Conservation (phyloP, 805 yeast genomes). For the Saturnispora serradocipensis region DNA sequence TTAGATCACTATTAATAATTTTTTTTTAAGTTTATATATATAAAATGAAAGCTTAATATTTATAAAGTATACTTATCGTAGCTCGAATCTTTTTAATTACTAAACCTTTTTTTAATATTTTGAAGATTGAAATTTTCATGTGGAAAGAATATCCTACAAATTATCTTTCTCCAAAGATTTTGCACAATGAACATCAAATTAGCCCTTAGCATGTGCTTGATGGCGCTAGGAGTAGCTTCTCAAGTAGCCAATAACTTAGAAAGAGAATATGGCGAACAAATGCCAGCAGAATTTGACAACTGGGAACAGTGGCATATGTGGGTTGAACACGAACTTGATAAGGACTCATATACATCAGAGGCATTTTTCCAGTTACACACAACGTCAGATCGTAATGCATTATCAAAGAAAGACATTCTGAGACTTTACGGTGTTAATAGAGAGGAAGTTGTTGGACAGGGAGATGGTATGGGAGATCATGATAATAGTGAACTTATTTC, state of each 20-base stretch:
- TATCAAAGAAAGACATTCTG: conserved; percentile 45
- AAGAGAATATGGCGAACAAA: conserved; percentile 30
- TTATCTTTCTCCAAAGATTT: not conserved
- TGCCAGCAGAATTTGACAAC: conserved; percentile 38
- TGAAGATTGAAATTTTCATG: not conserved
- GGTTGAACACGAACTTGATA: conserved; percentile 62
- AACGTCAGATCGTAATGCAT: conserved; percentile 33
- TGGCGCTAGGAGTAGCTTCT: not conserved
- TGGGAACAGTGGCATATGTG: conserved; percentile 92
- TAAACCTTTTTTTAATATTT: too few species aligned
- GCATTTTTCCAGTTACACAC: conserved; percentile 81
- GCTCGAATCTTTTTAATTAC: not conserved
- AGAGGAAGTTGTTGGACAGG: conserved; percentile 70
- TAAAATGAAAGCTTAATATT: not conserved
- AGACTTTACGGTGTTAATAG: conserved; percentile 73
- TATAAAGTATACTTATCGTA: not conserved
- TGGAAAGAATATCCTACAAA: not conserved
- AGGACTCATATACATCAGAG: conserved; percentile 29
- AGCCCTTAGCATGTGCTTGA: not conserved
- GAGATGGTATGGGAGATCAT: conserved; percentile 82
- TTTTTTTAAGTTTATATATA: not conserved
- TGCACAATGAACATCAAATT: not conserved
- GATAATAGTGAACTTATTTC: conserved; percentile 54
- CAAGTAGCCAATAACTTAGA: conserved; percentile 2
- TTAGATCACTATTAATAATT: not conserved